Percentiles rank a stretch among this genome's conserved stretches.
Conservation (phyloP, 148 eudicot genomes). For the Chenopodium quinoa region DNA sequence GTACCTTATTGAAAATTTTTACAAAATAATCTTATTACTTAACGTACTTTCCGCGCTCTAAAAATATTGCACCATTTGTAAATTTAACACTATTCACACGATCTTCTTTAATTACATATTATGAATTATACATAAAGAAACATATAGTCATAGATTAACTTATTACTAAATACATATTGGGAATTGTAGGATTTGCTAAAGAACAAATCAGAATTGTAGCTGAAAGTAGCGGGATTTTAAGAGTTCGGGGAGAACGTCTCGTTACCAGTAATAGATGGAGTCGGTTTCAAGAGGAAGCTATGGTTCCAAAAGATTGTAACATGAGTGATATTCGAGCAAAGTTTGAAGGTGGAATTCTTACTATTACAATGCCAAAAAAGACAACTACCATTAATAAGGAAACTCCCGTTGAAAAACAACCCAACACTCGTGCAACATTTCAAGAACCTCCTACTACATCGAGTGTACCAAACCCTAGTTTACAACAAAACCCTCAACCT, state of each 20-base stretch:
- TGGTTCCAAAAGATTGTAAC: conserved; percentile 46
- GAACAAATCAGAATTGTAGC: conserved; percentile 57
- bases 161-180: neutral
- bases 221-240: conserved; percentile 40
- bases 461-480: conserved; percentile 1
- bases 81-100: too few relatives aligned
- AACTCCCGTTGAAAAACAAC: neutral
- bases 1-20: too few relatives aligned
- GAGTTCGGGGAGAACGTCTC: conserved; percentile 57
- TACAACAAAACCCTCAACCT: conserved; percentile 6
- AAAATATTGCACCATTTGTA: too few relatives aligned
- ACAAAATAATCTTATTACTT: too few relatives aligned
- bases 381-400: neutral
- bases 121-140: too few relatives aligned
- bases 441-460: neutral
- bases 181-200: conserved; percentile 48
- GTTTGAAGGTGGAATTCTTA: conserved; percentile 48
- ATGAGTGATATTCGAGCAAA: conserved; percentile 50
- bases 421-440: neutral
- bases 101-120: too few relatives aligned
- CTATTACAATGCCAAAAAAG: conserved; percentile 50
- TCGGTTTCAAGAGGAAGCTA: conserved; percentile 53
- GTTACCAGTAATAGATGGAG: conserved; percentile 44
- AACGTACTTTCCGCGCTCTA: too few relatives aligned
- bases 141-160: too few relatives aligned